These are phyloP conservation scores for Exserohilum turcica DNA, from an alignment of 2,329 filamentous ascomycete genomes.

Conservation along the genomic window DNA sequence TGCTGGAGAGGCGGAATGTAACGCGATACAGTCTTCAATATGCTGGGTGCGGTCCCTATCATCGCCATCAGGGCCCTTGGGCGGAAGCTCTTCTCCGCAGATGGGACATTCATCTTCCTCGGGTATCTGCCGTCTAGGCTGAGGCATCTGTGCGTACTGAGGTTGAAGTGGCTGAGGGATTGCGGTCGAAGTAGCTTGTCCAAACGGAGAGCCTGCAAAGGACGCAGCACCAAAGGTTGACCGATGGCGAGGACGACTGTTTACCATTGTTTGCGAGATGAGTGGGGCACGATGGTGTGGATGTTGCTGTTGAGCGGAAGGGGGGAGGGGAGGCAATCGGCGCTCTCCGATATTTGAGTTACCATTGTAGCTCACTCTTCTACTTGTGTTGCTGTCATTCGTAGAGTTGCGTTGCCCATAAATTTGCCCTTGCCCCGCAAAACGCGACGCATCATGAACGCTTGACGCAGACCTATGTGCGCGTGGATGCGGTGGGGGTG, in stretches of 20 bases:
- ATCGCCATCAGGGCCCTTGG: slow-evolving; percentile 48
- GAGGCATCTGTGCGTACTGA: slow-evolving; percentile 25
- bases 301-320: slow-evolving; percentile 17
- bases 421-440: slow-evolving; percentile 23
- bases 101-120: slow-evolving; percentile 83
- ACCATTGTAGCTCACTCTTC: slow-evolving; percentile 34
- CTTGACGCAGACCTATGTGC: slow-evolving; percentile 29
- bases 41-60: slow-evolving; percentile 52
- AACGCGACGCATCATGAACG: slow-evolving; percentile 25
- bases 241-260: slow-evolving; percentile 10
- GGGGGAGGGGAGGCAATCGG: slow-evolving; percentile 31
- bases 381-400: slow-evolving; percentile 23
- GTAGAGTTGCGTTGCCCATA: slow-evolving; percentile 26
- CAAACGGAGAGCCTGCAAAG: slow-evolving; percentile 24
- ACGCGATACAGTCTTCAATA: slow-evolving; percentile 50
- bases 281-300: slow-evolving; percentile 17
- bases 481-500: slow-evolving; percentile 21
- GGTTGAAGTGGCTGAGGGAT: slow-evolving; percentile 18
- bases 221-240: slow-evolving; percentile 16
- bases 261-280: slow-evolving; percentile 14
- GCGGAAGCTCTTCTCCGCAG: slow-evolving; percentile 73
- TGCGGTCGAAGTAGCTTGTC: slow-evolving; percentile 20
- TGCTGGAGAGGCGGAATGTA: slow-evolving; percentile 34
- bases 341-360: slow-evolving; percentile 29
- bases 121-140: slow-evolving; percentile 40